Percentiles rank a stretch among this genome's conserved stretches.
Conservation (phyloP, 176 grass and related monocot genomes). For the Cocos nucifera region DNA sequence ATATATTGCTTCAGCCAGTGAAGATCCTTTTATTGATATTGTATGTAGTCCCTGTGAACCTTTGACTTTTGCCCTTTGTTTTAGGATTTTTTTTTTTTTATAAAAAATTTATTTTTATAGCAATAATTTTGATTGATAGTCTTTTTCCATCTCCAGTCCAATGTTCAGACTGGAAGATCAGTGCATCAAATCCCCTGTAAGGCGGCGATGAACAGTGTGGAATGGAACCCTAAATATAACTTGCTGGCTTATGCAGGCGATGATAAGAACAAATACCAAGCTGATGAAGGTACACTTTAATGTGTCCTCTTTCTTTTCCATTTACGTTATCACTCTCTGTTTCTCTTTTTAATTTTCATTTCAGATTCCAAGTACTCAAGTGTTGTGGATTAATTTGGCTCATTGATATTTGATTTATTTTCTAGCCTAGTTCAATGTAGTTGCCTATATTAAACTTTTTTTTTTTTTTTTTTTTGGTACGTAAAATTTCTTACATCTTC, state of each 20-base stretch:
- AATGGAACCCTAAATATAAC: conserved; percentile 97
- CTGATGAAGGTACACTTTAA: conserved; percentile 63
- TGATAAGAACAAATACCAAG: conserved; percentile 89
- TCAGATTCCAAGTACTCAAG: too few relatives aligned
- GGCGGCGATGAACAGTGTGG: conserved; percentile 91
- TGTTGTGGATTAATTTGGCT: too few relatives aligned
- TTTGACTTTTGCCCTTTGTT: not conserved
- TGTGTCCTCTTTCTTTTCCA: not conserved
- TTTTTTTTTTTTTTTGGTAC: too few relatives aligned
- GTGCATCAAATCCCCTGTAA: conserved; percentile 96
- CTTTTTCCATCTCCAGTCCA: conserved; percentile 36
- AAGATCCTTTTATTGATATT: conserved; percentile 98
- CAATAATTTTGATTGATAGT: not conserved
- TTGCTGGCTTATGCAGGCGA: conserved; percentile 95
- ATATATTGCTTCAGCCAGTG: conserved; percentile 88
- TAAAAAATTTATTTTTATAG: too few relatives aligned
- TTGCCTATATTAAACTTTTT: too few relatives aligned
- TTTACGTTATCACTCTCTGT: not conserved
- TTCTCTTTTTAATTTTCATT: too few relatives aligned
- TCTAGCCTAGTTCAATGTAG: too few relatives aligned
- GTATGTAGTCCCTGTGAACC: conserved; percentile 30
- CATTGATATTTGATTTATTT: too few relatives aligned
- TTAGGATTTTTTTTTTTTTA: not conserved
- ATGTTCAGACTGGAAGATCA: conserved; percentile 86
- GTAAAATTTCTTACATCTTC: too few relatives aligned